Percentiles rank a stretch among this genome's conserved stretches.
Evolutionary conservation across 768 basidiomycete genomes (phyloP).

Genomic region (Leccinum disarticulatum): DNA sequence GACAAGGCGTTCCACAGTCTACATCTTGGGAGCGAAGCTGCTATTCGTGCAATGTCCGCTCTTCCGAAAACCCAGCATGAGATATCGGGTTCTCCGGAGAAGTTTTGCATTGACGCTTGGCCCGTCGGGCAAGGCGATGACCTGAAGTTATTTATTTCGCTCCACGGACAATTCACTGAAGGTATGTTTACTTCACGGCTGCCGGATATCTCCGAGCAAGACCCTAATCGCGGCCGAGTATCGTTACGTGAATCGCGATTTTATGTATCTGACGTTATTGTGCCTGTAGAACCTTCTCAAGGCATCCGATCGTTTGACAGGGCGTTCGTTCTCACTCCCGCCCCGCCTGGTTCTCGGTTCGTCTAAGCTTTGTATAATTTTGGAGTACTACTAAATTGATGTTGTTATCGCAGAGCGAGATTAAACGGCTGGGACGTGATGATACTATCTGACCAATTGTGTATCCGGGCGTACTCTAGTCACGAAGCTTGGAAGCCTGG

Average conservation of each 20-base stretch:
- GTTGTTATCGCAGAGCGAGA: constrained; percentile 55
- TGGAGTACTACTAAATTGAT: constrained; percentile 7
- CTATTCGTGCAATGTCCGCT: constrained; percentile 54
- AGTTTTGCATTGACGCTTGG: constrained; percentile 87
- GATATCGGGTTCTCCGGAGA: constrained; percentile 70
- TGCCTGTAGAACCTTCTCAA: constrained; percentile 56
- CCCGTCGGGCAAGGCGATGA: constrained; percentile 63
- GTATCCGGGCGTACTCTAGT: constrained; percentile 80
- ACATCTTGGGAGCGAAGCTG: constrained; percentile 68
- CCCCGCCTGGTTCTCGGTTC: constrained; percentile 79
- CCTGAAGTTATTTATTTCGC: constrained; percentile 59
- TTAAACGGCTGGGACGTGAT: constrained; percentile 85
- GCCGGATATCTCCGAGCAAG: constrained; percentile 15
- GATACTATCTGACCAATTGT: constrained; percentile 86
- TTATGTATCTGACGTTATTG: constrained; percentile 21
- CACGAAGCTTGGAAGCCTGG: constrained; percentile 78
- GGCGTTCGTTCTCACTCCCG: constrained; percentile 82
- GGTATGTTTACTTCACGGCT: constrained; percentile 47
- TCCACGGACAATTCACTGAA: constrained; percentile 93
- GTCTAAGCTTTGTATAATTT: constrained; percentile 31
- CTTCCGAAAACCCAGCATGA: constrained; percentile 86
- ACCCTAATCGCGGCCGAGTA: constrained; percentile 4
- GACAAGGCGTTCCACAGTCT: constrained; percentile 65
- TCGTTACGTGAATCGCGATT: constrained; percentile 9
- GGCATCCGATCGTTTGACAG: constrained; percentile 93